A percentile compares a stretch with the other conserved stretches of the same genome.
phyloP scores from a whole-genome alignment of 108 stramenopile species.

The Pseudonitzschia pungens region DNA sequence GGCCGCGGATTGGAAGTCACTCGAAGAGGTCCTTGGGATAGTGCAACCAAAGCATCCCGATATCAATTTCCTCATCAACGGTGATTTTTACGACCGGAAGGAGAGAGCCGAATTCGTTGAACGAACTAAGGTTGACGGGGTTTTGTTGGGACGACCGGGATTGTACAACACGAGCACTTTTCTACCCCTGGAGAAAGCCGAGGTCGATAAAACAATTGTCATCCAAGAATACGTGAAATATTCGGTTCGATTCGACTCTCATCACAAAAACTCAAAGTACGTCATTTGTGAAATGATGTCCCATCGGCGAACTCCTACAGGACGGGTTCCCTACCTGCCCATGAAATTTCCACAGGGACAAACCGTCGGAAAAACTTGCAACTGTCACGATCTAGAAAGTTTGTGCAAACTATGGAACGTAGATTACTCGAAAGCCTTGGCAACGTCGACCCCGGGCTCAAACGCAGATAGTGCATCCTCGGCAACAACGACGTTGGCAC shows the following conservation, averaged over 20 bases:
- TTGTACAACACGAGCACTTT: slow-evolving; percentile 90
- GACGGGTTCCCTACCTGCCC: slow-evolving; percentile 49
- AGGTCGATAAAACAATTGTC: slow-evolving; percentile 70
- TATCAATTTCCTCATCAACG: slow-evolving; percentile 85
- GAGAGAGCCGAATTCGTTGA: slow-evolving; percentile 61
- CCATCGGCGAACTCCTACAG: slow-evolving; percentile 67
- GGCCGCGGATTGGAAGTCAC: slow-evolving; percentile 76
- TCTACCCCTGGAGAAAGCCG: slow-evolving; percentile 2
- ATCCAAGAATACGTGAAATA: slow-evolving; percentile 81
- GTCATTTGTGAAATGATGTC: slow-evolving; percentile 95
- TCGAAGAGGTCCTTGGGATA: slow-evolving; percentile 70
- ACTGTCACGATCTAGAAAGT: slow-evolving; percentile 57
- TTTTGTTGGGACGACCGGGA: slow-evolving; percentile 93
- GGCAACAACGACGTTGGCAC: neutral
- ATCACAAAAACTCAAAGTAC: slow-evolving; percentile 94
- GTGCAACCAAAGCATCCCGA: slow-evolving; percentile 44
- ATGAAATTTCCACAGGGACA: slow-evolving; percentile 53
- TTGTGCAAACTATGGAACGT: slow-evolving; percentile 79
- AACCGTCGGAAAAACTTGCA: slow-evolving; percentile 66
- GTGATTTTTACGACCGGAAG: slow-evolving; percentile 88
- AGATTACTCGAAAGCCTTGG: slow-evolving; percentile 5
- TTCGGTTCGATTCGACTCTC: slow-evolving; percentile 67
- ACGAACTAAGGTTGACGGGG: slow-evolving; percentile 74
- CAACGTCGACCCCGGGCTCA: neutral
- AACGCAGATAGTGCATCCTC: neutral